Evolutionary conservation across 2,329 filamentous ascomycete genomes (phyloP), one percentile per base, ranked within the genome.

Genomic region (Rhinocladiella similis): DNA sequence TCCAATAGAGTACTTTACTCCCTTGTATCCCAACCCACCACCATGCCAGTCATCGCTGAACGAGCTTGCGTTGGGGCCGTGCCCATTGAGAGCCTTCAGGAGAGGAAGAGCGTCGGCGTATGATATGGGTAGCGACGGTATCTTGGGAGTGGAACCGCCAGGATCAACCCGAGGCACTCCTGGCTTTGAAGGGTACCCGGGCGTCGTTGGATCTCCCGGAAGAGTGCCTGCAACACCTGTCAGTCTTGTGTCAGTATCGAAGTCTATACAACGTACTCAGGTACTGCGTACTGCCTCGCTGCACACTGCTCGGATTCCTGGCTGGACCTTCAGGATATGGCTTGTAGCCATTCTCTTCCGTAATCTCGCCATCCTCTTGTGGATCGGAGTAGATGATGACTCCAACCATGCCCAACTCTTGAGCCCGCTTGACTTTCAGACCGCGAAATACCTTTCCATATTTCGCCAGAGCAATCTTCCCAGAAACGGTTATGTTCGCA

Each of bases 161-260:
- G 87, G 84, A 6, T 90, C 84, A 56, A 85, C 79, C 20, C 93
- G 87, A 35, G 90, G 89, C 20, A 80, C 89, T n/a, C 88, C 93
- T 4, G 92, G 93, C 71, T 93, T 93, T 0, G 91, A 96, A 6
- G 93, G 89, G 68, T 96, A 97, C 10, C 94, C 94, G 16, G 91
- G 91, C 0, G 94, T 97, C 0, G 94, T 96, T 47, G 93, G 93
- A 68, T 97, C 85, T 52, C 84, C 85, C 18, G 84, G 83, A 45
- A 79, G 77, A 38, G 83, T 75, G 62, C 80, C 82, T 84, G 56
- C 35, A 47, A 63, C 53, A 36, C 53, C 57, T 58, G 53, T 66
- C 61, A 65, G 60, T 52, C 51, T 33, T 48, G 39, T 18, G 55
- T 49, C 41, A 63, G 50, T 29, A 5, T 43, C 27, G 19, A 22